Evolutionary conservation across 108 stramenopile genomes (phyloP).

Genomic region (Skeletonema costatum): DNA sequence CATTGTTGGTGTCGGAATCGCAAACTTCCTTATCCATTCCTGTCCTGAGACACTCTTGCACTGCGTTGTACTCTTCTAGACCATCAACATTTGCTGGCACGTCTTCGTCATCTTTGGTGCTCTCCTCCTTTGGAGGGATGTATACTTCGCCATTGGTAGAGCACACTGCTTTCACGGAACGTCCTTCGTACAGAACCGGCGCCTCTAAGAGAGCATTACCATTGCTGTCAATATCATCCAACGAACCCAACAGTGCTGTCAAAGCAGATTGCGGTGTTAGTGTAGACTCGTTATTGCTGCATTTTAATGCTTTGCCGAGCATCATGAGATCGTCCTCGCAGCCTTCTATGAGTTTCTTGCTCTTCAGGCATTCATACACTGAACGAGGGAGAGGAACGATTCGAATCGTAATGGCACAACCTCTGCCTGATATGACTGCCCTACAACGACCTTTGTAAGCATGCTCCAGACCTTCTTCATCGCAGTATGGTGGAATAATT

Average conservation of each 20-base stretch:
- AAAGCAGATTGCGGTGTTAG: constrained; percentile 39
- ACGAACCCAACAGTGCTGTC: constrained; percentile 38
- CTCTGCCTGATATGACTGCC: constrained; percentile 66
- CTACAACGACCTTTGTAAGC: constrained; percentile 75
- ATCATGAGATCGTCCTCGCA: constrained; percentile 54
- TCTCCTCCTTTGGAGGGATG: constrained; percentile 23
- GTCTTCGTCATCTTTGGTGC: constrained; percentile 15
- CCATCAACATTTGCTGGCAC: constrained; percentile 26
- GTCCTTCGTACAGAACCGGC: constrained; percentile 16
- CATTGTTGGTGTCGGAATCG: not conserved
- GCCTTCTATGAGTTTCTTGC: constrained; percentile 47
- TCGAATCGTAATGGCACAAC: constrained; percentile 72
- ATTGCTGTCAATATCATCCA: constrained; percentile 37
- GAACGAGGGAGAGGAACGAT: constrained; percentile 64
- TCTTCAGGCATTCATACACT: constrained; percentile 51
- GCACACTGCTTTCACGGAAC: constrained; percentile 43
- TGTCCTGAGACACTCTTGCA: constrained; percentile 9
- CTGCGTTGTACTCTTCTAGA: constrained; percentile 20
- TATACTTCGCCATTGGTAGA: constrained; percentile 51
- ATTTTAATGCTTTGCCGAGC: constrained; percentile 67
- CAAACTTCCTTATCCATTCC: constrained; percentile 8
- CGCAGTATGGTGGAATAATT: constrained; percentile 85
- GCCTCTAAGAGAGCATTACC: constrained; percentile 56
- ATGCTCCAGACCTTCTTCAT: constrained; percentile 76
- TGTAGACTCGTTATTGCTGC: constrained; percentile 28